A percentile compares a stretch with the other conserved stretches of the same genome.
These are phyloP conservation scores for Amorphotheca resinae DNA, from an alignment of 495 filamentous ascomycete genomes.

Conservation along the genomic window DNA sequence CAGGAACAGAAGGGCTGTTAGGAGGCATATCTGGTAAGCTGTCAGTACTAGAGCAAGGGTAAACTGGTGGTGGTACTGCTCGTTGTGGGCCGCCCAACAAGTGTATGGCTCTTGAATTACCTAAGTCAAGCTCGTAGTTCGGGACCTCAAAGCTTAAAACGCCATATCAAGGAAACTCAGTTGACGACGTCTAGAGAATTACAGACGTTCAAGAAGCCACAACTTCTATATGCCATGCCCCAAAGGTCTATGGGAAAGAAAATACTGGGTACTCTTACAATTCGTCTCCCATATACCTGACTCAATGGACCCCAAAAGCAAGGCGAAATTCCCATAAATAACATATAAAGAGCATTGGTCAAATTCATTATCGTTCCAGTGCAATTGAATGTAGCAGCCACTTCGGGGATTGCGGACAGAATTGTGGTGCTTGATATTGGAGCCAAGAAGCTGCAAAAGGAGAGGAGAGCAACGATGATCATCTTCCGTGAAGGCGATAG, in stretches of 20 bases:
- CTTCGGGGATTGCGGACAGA: slow-evolving; percentile 55
- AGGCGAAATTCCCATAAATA: slow-evolving; percentile 57
- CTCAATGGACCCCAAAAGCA: slow-evolving; percentile 57
- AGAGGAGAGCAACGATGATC: slow-evolving; percentile 48
- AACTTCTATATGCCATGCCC: neutral
- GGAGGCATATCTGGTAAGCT: slow-evolving; percentile 36
- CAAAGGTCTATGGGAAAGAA: neutral
- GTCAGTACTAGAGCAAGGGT: neutral
- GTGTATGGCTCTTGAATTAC: too few species aligned
- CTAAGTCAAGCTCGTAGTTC: too few species aligned
- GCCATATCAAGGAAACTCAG: too few species aligned
- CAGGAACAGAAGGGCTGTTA: slow-evolving; percentile 46
- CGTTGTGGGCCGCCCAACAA: too few species aligned
- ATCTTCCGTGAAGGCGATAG: slow-evolving; percentile 44
- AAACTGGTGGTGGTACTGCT: too few species aligned
- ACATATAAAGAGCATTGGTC: slow-evolving; percentile 55
- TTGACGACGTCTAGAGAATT: too few species aligned
- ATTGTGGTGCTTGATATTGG: slow-evolving; percentile 58
- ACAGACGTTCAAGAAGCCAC: neutral
- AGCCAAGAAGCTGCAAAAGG: slow-evolving; percentile 55
- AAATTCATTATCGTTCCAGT: slow-evolving; percentile 55
- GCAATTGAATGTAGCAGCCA: slow-evolving; percentile 47
- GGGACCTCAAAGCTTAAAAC: too few species aligned
- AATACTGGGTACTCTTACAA: slow-evolving; percentile 24
- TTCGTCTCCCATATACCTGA: slow-evolving; percentile 51